phyloP scores from a whole-genome alignment of 2,329 filamentous ascomycete genomes.

The Bipolaris bicolor region DNA sequence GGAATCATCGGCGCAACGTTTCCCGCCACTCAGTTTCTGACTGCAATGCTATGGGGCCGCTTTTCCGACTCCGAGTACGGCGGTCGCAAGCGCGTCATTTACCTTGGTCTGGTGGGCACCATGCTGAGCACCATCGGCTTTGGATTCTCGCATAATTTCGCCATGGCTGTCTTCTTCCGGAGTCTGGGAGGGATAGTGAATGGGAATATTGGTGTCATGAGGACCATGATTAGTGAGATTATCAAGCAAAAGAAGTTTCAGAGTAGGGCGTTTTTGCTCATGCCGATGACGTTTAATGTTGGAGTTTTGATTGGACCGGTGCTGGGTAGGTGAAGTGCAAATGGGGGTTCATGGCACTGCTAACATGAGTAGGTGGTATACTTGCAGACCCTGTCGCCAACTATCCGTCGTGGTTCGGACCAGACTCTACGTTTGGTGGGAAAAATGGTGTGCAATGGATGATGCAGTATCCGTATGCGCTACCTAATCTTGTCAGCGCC shows the following conservation, averaged over 20 bases:
- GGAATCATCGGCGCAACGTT: constrained; percentile 81
- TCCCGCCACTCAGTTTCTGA: constrained; percentile 80
- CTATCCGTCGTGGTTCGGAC: constrained; percentile 68
- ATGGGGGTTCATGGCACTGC: neutral
- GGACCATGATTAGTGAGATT: constrained; percentile 75
- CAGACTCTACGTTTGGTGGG: constrained; percentile 62
- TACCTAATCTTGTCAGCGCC: constrained; percentile 72
- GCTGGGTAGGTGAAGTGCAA: constrained; percentile 30
- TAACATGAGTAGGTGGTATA: constrained; percentile 63
- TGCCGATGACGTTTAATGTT: constrained; percentile 73
- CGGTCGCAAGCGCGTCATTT: constrained; percentile 77
- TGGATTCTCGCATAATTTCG: constrained; percentile 70
- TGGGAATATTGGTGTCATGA: constrained; percentile 76
- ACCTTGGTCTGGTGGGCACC: constrained; percentile 77
- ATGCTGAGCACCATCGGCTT: constrained; percentile 70
- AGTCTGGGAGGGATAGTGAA: constrained; percentile 71
- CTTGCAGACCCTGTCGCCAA: constrained; percentile 69
- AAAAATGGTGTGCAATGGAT: constrained; percentile 68
- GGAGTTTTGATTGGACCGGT: constrained; percentile 56
- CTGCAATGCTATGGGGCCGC: constrained; percentile 81
- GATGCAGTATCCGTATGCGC: constrained; percentile 68
- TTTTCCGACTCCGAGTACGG: constrained; percentile 65
- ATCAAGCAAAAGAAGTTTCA: constrained; percentile 71
- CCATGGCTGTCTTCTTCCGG: constrained; percentile 67
- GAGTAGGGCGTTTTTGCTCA: constrained; percentile 62